A percentile compares a stretch with the other conserved stretches of the same genome.
These are phyloP conservation scores for Jatropha multifida DNA, from an alignment of 441 rosid genomes.

Conservation along the genomic window DNA sequence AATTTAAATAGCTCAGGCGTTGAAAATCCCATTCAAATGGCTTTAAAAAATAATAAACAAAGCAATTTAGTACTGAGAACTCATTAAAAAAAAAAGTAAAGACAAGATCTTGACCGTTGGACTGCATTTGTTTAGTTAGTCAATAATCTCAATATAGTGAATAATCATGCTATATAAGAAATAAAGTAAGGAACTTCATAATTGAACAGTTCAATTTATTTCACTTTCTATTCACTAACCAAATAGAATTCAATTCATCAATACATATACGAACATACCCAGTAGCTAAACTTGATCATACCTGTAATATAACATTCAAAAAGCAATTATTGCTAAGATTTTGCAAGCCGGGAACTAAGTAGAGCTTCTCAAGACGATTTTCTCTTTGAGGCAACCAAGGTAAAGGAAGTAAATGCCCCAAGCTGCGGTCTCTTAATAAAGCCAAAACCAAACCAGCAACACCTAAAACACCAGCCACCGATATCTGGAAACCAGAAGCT, in stretches of 20 bases:
- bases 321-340: constrained; percentile 88
- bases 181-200: background rate
- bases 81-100: background rate
- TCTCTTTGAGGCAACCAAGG: constrained; percentile 30
- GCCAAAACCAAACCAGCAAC: constrained; percentile 51
- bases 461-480: constrained; percentile 50
- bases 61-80: too few relatives aligned
- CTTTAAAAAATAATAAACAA: background rate
- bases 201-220: background rate
- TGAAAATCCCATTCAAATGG: too few relatives aligned
- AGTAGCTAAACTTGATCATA: constrained; percentile 22
- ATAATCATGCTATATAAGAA: background rate
- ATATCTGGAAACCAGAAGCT: constrained; percentile 39
- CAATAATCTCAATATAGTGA: background rate
- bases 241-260: background rate
- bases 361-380: constrained; percentile 25
- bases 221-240: background rate
- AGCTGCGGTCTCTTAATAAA: constrained; percentile 40
- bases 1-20: background rate
- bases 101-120: background rate
- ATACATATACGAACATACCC: constrained; percentile 1
- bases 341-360: constrained; percentile 69
- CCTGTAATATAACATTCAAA: constrained; percentile 85
- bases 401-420: constrained; percentile 26
- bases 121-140: background rate